A percentile compares a stretch with the other conserved stretches of the same genome.
phyloP scores from a whole-genome alignment of 768 basidiomycete species.

The Strobilomyces dryophilus region DNA sequence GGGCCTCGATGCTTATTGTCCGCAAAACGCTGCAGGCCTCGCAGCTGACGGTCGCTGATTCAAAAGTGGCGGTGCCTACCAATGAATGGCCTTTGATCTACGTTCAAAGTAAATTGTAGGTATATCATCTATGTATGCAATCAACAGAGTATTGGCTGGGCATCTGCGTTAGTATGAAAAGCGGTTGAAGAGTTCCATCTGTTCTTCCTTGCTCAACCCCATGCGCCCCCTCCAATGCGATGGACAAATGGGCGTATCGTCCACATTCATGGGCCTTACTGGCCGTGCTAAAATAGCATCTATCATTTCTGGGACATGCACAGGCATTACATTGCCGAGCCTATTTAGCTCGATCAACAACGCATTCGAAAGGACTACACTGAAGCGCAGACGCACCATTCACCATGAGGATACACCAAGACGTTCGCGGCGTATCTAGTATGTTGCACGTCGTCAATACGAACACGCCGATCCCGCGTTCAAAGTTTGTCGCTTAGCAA shows the following conservation, averaged over 20 bases:
- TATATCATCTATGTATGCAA: background rate
- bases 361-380: background rate
- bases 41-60: too few relatives aligned
- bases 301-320: slow-evolving; percentile 53
- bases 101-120: too few relatives aligned
- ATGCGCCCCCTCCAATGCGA: slow-evolving; percentile 69
- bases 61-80: too few relatives aligned
- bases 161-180: background rate
- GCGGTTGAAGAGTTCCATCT: slow-evolving; percentile 36
- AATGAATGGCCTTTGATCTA: too few relatives aligned
- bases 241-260: slow-evolving; percentile 38
- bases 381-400: slow-evolving; percentile 48
- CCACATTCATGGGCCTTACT: slow-evolving; percentile 23
- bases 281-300: slow-evolving; percentile 37
- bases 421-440: slow-evolving; percentile 65
- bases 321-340: slow-evolving; percentile 57
- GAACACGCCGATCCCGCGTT: background rate
- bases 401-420: slow-evolving; percentile 64
- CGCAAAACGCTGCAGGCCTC: too few relatives aligned
- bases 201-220: slow-evolving; percentile 58
- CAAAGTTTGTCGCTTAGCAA: background rate
- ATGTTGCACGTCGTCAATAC: slow-evolving; percentile 2
- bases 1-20: too few relatives aligned
- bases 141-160: background rate
- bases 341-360: slow-evolving; percentile 32